phyloP scores from a whole-genome alignment of 1,139 yeast genomes.

The Saccharomyces hybrid region DNA sequence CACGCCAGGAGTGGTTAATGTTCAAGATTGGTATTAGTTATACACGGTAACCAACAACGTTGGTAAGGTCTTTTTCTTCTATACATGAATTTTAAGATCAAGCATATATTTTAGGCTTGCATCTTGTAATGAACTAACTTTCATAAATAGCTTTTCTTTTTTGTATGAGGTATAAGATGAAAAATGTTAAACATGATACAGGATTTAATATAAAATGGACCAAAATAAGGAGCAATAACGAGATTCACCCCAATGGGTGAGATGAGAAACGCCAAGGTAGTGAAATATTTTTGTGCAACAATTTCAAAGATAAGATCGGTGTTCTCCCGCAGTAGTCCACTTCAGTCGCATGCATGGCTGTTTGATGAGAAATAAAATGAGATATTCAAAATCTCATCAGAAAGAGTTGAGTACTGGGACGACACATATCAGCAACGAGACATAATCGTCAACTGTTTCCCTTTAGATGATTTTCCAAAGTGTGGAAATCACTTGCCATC shows the following conservation, averaged over 20 bases:
- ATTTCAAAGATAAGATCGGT: neutral
- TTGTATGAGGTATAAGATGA: neutral
- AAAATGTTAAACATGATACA: neutral
- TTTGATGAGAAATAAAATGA: too few species aligned
- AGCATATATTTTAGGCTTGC: neutral
- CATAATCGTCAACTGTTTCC: constrained; percentile 2
- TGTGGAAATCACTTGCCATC: constrained; percentile 22
- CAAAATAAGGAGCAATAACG: neutral
- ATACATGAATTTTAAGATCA: neutral
- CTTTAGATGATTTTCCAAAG: constrained; percentile 16
- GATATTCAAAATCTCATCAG: neutral
- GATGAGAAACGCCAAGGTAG: too few species aligned
- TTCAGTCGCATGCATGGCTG: neutral
- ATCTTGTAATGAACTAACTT: neutral
- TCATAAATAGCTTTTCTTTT: neutral
- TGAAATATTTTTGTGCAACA: neutral
- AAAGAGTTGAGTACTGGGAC: neutral
- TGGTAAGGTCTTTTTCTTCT: neutral
- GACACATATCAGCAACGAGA: neutral
- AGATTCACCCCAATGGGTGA: neutral
- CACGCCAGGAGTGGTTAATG: neutral
- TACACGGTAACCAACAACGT: neutral
- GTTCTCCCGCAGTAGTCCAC: neutral
- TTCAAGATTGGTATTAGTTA: neutral
- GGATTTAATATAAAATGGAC: neutral